Evolutionary conservation across 352 stramenopile genomes (phyloP).

Genomic region (Pythium volutum): DNA sequence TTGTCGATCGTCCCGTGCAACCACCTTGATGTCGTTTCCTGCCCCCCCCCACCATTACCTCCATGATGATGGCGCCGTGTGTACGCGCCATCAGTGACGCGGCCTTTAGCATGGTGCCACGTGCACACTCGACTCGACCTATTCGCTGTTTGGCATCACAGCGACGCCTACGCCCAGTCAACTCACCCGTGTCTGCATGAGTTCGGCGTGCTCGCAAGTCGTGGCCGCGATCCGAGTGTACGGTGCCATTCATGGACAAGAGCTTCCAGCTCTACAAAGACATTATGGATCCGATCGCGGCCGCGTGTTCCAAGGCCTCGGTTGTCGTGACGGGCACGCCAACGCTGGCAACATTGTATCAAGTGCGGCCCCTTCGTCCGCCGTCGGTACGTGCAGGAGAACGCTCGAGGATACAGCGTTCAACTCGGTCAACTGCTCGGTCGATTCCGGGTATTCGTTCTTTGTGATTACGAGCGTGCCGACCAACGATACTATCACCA

Average conservation of each 20-base stretch:
- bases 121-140: neutral
- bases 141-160: neutral
- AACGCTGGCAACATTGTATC: neutral
- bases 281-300: neutral
- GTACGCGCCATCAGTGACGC: neutral
- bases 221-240: conserved; percentile 3
- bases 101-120: neutral
- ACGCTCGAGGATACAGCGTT: neutral
- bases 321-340: neutral
- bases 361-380: neutral
- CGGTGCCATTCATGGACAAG: neutral
- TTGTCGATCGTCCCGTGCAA: too few species aligned
- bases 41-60: too few species aligned
- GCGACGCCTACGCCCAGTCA: neutral
- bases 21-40: too few species aligned
- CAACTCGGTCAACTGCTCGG: neutral
- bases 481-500: neutral
- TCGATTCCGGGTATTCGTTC: neutral
- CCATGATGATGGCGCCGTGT: neutral
- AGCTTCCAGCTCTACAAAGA: neutral
- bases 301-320: neutral
- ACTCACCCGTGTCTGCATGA: conserved; percentile 1
- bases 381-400: neutral
- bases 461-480: neutral
- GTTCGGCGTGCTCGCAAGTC: neutral